Percentiles rank a stretch among this genome's conserved stretches.
phyloP scores from a whole-genome alignment of 768 basidiomycete genomes.

The Suillus subaureus region DNA sequence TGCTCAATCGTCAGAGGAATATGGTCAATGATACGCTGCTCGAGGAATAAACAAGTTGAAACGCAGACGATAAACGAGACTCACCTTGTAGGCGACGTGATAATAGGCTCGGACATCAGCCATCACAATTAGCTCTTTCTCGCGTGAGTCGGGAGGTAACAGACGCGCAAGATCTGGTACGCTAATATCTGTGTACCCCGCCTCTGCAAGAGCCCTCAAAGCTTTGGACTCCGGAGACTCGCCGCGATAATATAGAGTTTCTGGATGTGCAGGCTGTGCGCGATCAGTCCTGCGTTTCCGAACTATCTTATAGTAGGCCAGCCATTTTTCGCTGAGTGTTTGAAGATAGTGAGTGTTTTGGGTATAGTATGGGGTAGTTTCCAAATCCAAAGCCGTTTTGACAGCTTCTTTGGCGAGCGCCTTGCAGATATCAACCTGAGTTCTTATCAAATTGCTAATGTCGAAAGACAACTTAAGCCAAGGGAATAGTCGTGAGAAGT shows the following conservation, averaged over 20 bases:
- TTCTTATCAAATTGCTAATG: constrained; percentile 29
- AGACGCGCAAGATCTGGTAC: constrained; percentile 22
- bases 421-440: constrained; percentile 31
- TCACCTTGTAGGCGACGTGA: constrained; percentile 51
- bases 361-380: constrained; percentile 41
- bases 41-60: background rate
- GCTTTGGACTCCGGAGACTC: constrained; percentile 13
- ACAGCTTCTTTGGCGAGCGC: constrained; percentile 29
- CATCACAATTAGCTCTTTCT: constrained; percentile 47
- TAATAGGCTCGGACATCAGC: constrained; percentile 53
- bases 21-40: constrained; percentile 57
- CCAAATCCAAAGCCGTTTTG: constrained; percentile 38
- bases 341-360: constrained; percentile 24
- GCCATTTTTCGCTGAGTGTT: constrained; percentile 18
- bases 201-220: constrained; percentile 33
- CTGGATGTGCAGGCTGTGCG: too few species aligned
- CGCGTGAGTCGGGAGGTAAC: constrained; percentile 20
- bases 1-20: constrained; percentile 53
- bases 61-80: constrained; percentile 8
- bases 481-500: background rate
- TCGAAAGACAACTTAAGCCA: constrained; percentile 9
- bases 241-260: too few species aligned
- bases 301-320: constrained; percentile 16
- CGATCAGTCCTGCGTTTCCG: background rate
- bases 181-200: constrained; percentile 27